A percentile compares a stretch with the other conserved stretches of the same genome.
These are phyloP conservation scores for Hansfordia pulvinata DNA, from an alignment of 2,329 filamentous ascomycete genomes.

Conservation along the genomic window DNA sequence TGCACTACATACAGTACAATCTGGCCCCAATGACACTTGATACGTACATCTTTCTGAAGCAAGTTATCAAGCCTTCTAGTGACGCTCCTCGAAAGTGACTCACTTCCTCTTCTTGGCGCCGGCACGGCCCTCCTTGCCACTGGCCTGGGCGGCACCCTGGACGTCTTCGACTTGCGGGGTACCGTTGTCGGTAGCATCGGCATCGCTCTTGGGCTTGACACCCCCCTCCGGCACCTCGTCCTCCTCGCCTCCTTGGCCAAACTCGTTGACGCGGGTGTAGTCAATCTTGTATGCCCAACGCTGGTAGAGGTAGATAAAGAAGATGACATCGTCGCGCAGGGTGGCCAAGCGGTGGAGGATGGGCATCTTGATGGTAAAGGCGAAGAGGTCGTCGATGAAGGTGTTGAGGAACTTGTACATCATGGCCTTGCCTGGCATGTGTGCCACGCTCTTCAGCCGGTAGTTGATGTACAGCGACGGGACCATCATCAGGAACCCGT, in stretches of 20 bases:
- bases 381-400: constrained; percentile 97
- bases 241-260: constrained; percentile 83
- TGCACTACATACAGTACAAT: too few relatives aligned
- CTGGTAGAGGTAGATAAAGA: constrained; percentile 96
- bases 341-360: constrained; percentile 85
- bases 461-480: constrained; percentile 98
- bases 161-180: constrained; percentile 16
- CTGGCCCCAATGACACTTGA: too few relatives aligned
- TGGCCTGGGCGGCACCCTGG: constrained; percentile 28
- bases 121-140: constrained; percentile 30
- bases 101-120: constrained; percentile 35
- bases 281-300: constrained; percentile 86
- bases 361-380: constrained; percentile 99
- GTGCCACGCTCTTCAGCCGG: constrained; percentile 83
- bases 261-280: constrained; percentile 88
- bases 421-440: constrained; percentile 95
- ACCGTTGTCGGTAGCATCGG: constrained; percentile 7
- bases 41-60: too few relatives aligned
- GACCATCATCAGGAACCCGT: constrained; percentile 99
- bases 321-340: constrained; percentile 89
- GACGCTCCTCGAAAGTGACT: too few relatives aligned
- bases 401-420: constrained; percentile 98
- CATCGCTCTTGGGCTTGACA: constrained; percentile 20
- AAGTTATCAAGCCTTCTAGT: too few relatives aligned
- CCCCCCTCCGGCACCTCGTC: constrained; percentile 21